Evolutionary conservation across 192 early-diverging fungal species (phyloP).

Genomic region (Cetraspora pellucida): DNA sequence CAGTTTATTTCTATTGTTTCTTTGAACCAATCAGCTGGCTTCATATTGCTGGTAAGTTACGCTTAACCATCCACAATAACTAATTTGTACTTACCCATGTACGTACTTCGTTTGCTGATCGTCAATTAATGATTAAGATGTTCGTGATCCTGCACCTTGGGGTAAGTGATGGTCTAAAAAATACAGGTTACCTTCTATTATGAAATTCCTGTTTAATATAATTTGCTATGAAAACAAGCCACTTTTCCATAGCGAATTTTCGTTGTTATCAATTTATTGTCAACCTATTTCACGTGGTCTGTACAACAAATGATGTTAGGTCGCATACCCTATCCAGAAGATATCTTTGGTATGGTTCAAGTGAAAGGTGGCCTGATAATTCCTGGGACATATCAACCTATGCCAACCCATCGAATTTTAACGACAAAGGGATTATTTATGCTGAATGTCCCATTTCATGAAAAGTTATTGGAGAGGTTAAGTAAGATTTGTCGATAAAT

Average conservation of each 20-base stretch:
- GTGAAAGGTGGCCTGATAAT: constrained; percentile 53
- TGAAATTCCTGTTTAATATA: no score
- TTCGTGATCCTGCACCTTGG: no score
- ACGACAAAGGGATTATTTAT: constrained; percentile 55
- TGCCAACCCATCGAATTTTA: constrained; percentile 61
- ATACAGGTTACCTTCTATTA: no score
- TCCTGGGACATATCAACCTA: constrained; percentile 53
- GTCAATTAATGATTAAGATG: neutral
- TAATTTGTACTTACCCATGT: neutral
- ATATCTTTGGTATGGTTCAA: constrained; percentile 64
- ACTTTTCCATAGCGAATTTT: neutral
- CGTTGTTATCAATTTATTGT: neutral
- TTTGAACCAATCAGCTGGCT: neutral
- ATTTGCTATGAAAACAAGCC: no score
- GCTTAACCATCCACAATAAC: neutral
- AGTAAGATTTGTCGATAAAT: neutral
- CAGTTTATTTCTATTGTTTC: neutral
- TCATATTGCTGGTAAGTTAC: constrained; percentile 5
- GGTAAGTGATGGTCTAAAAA: no score
- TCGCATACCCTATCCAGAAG: constrained; percentile 60
- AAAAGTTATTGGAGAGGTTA: constrained; percentile 23
- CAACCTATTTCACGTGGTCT: neutral
- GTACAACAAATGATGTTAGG: neutral
- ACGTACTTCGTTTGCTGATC: neutral
- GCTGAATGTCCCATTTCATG: constrained; percentile 52